phyloP scores from a whole-genome alignment of 441 rosid species.

The Adansonia grandidieri region DNA sequence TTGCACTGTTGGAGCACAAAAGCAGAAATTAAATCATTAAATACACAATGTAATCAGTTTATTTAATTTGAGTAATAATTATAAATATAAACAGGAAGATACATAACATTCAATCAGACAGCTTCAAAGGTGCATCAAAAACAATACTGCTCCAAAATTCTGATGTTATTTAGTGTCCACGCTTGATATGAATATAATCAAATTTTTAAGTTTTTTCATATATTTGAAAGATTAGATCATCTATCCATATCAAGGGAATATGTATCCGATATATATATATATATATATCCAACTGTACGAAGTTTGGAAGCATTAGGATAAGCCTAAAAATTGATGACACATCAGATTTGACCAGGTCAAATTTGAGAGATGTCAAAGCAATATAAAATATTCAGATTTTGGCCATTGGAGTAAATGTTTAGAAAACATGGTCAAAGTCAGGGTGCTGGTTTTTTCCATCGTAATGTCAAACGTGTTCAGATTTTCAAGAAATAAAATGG shows the following conservation, averaged over 20 bases:
- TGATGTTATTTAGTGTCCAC: not conserved
- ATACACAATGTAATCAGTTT: not conserved
- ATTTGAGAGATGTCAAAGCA: not conserved
- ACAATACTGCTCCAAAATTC: not conserved
- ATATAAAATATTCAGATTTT: not conserved
- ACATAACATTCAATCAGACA: not conserved
- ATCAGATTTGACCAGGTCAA: slow-evolving; percentile 10
- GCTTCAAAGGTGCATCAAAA: not conserved
- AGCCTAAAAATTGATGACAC: not conserved
- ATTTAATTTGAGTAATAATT: not conserved
- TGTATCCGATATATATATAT: no score
- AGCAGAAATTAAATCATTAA: slow-evolving; percentile 2
- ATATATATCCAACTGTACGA: no score
- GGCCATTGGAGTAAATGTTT: not conserved
- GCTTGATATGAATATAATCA: not conserved
- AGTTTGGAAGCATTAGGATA: not conserved
- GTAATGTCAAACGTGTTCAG: slow-evolving; percentile 14
- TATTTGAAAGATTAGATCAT: not conserved
- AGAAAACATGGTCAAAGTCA: slow-evolving; percentile 10
- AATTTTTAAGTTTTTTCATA: not conserved
- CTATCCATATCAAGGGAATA: not conserved
- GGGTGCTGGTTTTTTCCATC: not conserved
- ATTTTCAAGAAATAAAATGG: not conserved
- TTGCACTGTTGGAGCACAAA: slow-evolving; percentile 48
- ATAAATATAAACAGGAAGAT: not conserved